phyloP scores from a whole-genome alignment of 169 alveolate genomes.

The Miamiensis avidus region DNA sequence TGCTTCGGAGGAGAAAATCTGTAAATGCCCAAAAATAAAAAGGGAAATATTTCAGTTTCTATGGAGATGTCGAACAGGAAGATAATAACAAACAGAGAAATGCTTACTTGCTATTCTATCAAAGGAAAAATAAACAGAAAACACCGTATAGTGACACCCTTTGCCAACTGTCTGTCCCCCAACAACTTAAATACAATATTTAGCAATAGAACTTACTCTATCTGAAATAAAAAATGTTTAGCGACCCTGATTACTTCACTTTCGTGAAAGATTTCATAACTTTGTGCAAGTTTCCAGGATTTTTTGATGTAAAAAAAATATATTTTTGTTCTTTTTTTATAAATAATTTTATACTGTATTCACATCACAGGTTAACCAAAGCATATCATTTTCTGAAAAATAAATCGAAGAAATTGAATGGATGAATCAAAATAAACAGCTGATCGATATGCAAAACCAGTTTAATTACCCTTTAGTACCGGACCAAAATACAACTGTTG shows the following conservation, averaged over 20 bases:
- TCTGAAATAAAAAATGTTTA: constrained; percentile 52
- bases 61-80: constrained; percentile 17
- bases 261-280: constrained; percentile 60
- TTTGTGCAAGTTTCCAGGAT: constrained; percentile 28
- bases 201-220: constrained; percentile 59
- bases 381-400: neutral
- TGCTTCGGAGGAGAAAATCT: constrained; percentile 84
- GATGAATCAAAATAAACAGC: neutral
- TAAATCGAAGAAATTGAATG: neutral
- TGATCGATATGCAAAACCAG: neutral
- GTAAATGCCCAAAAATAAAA: constrained; percentile 2
- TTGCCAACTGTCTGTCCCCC: constrained; percentile 8
- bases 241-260: constrained; percentile 57
- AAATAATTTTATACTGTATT: too few relatives aligned
- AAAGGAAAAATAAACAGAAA: constrained; percentile 47
- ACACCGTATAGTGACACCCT: constrained; percentile 2
- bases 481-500: too few relatives aligned
- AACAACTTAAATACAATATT: constrained; percentile 24
- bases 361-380: too few relatives aligned
- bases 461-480: too few relatives aligned
- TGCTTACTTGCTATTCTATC: constrained; percentile 78
- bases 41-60: constrained; percentile 7
- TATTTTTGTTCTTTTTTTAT: too few relatives aligned
- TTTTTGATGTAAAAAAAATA: constrained; percentile 7
- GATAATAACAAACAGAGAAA: constrained; percentile 43